These are phyloP conservation scores for Filobasidium uniguttulatum DNA, from an alignment of 1,284 basidiomycete species.

Conservation along the genomic window DNA sequence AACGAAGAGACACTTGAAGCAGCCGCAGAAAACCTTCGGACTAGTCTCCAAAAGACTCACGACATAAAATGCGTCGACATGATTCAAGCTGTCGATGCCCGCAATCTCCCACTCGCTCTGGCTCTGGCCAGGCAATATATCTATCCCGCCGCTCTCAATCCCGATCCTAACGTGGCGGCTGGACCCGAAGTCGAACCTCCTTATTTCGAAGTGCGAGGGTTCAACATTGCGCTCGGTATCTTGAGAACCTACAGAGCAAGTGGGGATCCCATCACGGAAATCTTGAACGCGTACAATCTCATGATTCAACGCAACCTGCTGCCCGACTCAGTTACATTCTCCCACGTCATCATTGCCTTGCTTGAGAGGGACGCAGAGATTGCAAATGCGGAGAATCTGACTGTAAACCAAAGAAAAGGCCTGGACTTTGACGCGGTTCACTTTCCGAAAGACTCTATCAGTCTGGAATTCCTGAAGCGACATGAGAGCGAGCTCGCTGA, in stretches of 20 bases:
- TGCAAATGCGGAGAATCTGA: constrained; percentile 39
- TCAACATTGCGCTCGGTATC: constrained; percentile 53
- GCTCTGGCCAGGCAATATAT: constrained; percentile 1
- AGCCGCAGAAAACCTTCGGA: no score
- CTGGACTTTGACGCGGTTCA: no score
- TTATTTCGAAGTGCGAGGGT: constrained; percentile 38
- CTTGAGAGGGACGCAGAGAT: constrained; percentile 61
- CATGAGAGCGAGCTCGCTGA: no score
- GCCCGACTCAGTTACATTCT: constrained; percentile 57
- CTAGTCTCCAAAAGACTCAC: no score
- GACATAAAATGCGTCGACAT: background rate
- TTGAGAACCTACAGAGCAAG: constrained; percentile 42
- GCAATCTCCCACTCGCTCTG: background rate
- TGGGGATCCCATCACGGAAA: constrained; percentile 47
- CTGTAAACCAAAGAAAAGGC: no score
- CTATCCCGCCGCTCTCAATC: background rate
- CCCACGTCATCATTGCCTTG: constrained; percentile 54
- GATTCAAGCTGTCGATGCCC: background rate
- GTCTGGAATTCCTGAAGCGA: no score
- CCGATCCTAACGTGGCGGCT: constrained; percentile 2
- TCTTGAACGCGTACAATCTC: constrained; percentile 61
- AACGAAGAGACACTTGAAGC: no score
- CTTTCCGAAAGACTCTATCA: no score
- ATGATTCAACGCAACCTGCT: constrained; percentile 54
- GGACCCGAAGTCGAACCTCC: constrained; percentile 17